Conservation (phyloP, 1,139 yeast species). For the Candida buenavistaensis region DNA sequence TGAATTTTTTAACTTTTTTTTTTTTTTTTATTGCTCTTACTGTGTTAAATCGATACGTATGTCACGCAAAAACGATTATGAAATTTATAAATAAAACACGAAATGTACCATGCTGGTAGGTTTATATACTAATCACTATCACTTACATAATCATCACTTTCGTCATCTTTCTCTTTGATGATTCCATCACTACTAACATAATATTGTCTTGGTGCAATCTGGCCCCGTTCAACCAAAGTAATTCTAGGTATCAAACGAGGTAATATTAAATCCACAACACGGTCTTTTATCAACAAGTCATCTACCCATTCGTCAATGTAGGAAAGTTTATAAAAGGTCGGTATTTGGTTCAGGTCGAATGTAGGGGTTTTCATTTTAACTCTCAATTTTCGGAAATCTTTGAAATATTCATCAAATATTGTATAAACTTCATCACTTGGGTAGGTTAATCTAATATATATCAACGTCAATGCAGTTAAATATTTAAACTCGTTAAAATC, state of each 20-base stretch:
- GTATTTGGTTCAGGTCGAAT: conserved; percentile 25
- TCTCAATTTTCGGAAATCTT: conserved; percentile 56
- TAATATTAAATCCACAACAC: conserved; percentile 59
- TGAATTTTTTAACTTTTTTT: no score
- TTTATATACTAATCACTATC: conserved; percentile 26
- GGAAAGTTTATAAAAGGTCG: conserved; percentile 30
- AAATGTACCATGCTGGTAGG: no score
- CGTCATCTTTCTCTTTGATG: no score
- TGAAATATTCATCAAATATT: conserved; percentile 50
- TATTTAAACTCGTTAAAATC: conserved; percentile 59
- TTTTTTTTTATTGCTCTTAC: no score
- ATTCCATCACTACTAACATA: conserved; percentile 22
- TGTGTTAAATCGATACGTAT: no score
- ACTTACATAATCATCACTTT: conserved; percentile 18
- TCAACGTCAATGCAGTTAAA: conserved; percentile 58
- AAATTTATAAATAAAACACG: no score
- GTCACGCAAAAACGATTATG: no score
- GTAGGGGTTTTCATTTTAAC: conserved; percentile 26
- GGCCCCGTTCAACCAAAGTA: conserved; percentile 39
- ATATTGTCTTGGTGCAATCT: conserved; percentile 39
- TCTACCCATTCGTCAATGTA: conserved; percentile 67
- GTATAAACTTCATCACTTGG: conserved; percentile 46
- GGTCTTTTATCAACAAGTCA: conserved; percentile 42
- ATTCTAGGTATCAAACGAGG: conserved; percentile 53
- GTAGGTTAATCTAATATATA: conserved; percentile 56